A percentile compares a stretch with the other conserved stretches of the same genome.
Conservation (phyloP, 257 asterid species). For the Catharanthus roseus region DNA sequence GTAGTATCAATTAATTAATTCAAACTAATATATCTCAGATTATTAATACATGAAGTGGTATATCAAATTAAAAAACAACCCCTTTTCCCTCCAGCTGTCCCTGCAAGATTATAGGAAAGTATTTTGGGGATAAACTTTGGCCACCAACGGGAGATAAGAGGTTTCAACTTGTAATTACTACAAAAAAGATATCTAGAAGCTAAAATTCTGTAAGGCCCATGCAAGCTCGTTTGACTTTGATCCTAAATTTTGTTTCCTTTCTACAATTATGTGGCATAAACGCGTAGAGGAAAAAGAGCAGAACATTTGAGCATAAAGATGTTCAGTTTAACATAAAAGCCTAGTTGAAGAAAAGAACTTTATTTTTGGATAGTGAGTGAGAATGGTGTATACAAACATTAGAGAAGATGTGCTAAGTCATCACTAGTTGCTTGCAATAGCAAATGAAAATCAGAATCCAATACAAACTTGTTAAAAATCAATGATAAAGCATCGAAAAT, state of each 20-base stretch:
- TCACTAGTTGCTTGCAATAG: too few relatives aligned
- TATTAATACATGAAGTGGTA: not conserved
- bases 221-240: not conserved
- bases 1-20: not conserved
- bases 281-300: not conserved
- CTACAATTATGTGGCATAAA: not conserved
- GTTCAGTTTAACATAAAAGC: not conserved
- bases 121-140: not conserved
- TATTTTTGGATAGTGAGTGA: not conserved
- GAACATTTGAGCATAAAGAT: not conserved
- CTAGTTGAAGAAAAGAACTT: not conserved
- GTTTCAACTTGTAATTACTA: not conserved
- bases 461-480: not conserved
- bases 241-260: not conserved
- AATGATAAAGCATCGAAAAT: not conserved
- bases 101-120: too few relatives aligned
- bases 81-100: too few relatives aligned
- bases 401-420: too few relatives aligned
- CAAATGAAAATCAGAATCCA: not conserved
- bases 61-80: too few relatives aligned
- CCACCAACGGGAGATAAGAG: not conserved
- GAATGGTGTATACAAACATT: too few relatives aligned
- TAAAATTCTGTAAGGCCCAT: not conserved
- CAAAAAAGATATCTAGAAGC: not conserved
- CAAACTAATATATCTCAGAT: not conserved